Evolutionary conservation across 2,329 filamentous ascomycete genomes (phyloP), one percentile per base, ranked within the genome.

Genomic region (Rhinocladiella similis): DNA sequence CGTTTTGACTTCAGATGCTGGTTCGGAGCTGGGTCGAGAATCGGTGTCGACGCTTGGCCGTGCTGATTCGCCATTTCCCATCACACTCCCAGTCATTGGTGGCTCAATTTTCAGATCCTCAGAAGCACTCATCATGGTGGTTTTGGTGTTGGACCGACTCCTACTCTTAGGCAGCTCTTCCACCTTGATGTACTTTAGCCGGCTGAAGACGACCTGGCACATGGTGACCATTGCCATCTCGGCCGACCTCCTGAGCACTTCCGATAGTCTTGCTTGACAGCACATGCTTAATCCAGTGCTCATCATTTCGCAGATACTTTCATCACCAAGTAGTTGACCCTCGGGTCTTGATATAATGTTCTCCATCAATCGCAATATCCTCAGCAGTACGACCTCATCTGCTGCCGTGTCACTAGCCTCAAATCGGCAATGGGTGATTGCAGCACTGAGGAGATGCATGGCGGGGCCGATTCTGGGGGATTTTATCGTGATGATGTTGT

Each of bases 301-400:
- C 93, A 99, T 97, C 91, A 99, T 97, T 71, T 97, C 91, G 70
- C 95, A 99, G 10, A 99, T 91, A 69, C 93, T 97, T 75, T 97
- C 93, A 67, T 99, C 94, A 56, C 93, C 95, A n/a, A 99, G 78
- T 10, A 97, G 84, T 63, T 95, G 88, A 36, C 94, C 94, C 27
- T 93, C 91, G 0, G 92, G 90, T 0, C 94, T 90, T 14, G 92
- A 95, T 67, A 99, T 87, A 89, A 99, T 97, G 68, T 91, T 90
- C 73, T 99, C 94, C 94, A 99, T 99, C 46, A 99, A 82, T 70
- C 96, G 94, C 57, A 99, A 75, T 66, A 99, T 97, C 75, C 95
- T 88, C 54, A 97, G 78, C 53, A 97, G 81, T 13, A 99, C 95
- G 51, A 97, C 91, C 73, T 99, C 94, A 68, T 97, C 94, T 59